phyloP scores from a whole-genome alignment of 768 basidiomycete species.

The Suillus tomentosus region DNA sequence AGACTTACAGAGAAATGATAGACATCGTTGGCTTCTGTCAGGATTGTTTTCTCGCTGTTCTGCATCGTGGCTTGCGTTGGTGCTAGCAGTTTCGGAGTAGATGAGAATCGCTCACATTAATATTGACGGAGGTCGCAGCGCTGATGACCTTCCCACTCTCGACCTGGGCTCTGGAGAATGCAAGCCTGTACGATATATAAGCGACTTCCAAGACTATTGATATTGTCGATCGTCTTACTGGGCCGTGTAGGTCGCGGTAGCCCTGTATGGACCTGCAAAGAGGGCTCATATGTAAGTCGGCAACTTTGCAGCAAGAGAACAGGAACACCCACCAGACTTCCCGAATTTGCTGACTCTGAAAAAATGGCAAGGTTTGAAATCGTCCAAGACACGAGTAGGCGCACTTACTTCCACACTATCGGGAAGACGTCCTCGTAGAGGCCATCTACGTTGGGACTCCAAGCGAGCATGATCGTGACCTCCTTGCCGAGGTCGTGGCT shows the following conservation, averaged over 20 bases:
- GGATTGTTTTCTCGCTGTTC: background rate
- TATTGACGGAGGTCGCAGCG: background rate
- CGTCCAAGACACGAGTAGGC: too few species aligned
- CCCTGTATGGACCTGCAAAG: background rate
- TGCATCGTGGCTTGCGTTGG: background rate
- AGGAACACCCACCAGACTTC: background rate
- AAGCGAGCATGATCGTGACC: background rate
- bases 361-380: background rate
- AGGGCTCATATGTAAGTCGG: background rate
- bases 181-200: background rate
- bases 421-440: background rate
- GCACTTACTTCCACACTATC: slow-evolving; percentile 1
- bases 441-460: background rate
- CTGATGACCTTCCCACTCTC: background rate
- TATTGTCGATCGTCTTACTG: background rate
- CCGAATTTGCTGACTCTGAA: background rate
- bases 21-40: background rate
- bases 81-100: background rate
- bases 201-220: background rate
- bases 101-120: background rate
- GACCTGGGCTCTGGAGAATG: background rate
- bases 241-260: background rate
- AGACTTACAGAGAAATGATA: background rate
- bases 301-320: background rate
- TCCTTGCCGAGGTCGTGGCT: background rate